These are phyloP conservation scores for Yarrowia bubula DNA, from an alignment of 805 yeast species.

Conservation along the genomic window DNA sequence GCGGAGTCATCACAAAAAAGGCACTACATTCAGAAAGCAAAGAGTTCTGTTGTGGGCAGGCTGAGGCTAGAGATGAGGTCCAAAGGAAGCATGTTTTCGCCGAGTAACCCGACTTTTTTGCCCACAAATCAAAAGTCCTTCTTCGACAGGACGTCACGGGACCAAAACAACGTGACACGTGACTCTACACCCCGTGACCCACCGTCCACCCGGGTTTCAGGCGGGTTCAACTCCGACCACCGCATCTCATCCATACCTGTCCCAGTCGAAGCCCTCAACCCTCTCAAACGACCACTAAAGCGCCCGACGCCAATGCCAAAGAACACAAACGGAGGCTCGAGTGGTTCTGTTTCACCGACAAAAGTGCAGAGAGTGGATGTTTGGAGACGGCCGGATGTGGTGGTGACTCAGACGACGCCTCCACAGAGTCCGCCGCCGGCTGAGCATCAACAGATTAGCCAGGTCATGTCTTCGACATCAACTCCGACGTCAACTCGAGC, in stretches of 20 bases:
- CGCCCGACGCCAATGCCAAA: conserved; percentile 18
- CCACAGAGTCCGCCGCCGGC: conserved; percentile 8
- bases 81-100: conserved; percentile 16
- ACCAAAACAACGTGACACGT: not conserved
- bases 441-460: not conserved
- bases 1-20: not conserved
- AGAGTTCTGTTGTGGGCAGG: conserved; percentile 1
- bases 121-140: not conserved
- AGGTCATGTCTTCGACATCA: not conserved
- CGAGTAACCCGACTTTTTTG: conserved; percentile 1
- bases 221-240: not conserved
- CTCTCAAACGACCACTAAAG: not conserved
- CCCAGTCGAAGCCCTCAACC: not conserved
- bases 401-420: not conserved
- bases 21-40: not conserved
- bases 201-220: not conserved
- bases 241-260: not conserved
- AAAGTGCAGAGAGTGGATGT: not conserved
- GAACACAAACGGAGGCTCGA: not conserved
- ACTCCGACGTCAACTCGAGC: not conserved
- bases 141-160: not conserved
- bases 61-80: conserved; percentile 8
- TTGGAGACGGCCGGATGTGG: not conserved
- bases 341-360: not conserved
- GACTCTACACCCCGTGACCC: not conserved